Conservation (phyloP, 2,329 filamentous ascomycete genomes). For the Alternaria arbusti region DNA sequence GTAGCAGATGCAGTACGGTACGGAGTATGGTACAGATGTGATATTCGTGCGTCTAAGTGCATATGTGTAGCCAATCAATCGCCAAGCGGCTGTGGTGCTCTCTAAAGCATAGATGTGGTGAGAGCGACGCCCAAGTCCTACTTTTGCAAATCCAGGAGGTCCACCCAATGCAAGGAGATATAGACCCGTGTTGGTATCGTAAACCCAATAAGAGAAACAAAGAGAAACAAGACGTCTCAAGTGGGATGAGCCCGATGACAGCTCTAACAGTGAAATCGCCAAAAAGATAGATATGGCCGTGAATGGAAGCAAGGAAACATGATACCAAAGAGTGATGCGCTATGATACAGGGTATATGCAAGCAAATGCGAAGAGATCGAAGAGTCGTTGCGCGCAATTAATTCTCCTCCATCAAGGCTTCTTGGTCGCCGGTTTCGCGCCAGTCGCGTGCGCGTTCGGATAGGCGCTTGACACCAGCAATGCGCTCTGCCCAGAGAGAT, state of each 20-base stretch:
- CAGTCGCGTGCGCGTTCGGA: slow-evolving; percentile 88
- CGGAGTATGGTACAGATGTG: slow-evolving; percentile 13
- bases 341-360: slow-evolving; percentile 30
- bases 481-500: slow-evolving; percentile 83
- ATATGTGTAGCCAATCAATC: slow-evolving; percentile 19
- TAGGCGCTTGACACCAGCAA: slow-evolving; percentile 79
- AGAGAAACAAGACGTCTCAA: slow-evolving; percentile 13
- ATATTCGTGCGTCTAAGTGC: slow-evolving; percentile 32
- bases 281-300: slow-evolving; percentile 18
- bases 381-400: slow-evolving; percentile 24
- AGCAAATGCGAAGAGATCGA: slow-evolving; percentile 13
- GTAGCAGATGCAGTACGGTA: slow-evolving; percentile 4
- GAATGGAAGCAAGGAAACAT: slow-evolving; percentile 17
- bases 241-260: slow-evolving; percentile 6
- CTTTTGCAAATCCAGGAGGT: slow-evolving; percentile 24
- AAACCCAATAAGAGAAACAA: slow-evolving; percentile 12
- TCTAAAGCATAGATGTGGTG: slow-evolving; percentile 19
- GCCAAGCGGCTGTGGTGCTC: slow-evolving; percentile 26
- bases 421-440: slow-evolving; percentile 82
- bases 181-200: slow-evolving; percentile 29
- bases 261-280: slow-evolving; percentile 17
- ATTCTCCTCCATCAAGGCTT: slow-evolving; percentile 63
- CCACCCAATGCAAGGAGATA: slow-evolving; percentile 11
- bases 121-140: slow-evolving; percentile 19
- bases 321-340: slow-evolving; percentile 19